Conservation (phyloP, 345 rosid genomes). For the Diplotaxis tenuifolia region DNA sequence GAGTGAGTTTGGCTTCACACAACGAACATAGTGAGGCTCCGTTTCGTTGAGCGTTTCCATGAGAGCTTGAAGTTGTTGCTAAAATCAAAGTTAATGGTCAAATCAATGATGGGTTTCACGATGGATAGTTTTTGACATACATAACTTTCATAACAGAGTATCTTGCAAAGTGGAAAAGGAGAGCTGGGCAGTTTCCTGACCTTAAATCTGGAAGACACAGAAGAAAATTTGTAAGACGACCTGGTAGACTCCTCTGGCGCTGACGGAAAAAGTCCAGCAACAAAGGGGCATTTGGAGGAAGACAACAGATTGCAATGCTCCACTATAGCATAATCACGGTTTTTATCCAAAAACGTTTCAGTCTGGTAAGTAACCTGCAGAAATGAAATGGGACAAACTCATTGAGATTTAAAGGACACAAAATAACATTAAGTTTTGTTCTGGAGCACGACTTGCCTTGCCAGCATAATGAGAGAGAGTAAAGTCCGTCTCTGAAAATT, state of each 20-base stretch:
- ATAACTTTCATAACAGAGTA: background rate
- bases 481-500: conserved; percentile 96
- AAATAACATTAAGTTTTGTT: conserved; percentile 14
- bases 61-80: conserved; percentile 99
- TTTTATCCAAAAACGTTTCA: conserved; percentile 84
- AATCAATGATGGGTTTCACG: background rate
- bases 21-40: conserved; percentile 96
- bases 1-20: conserved; percentile 96
- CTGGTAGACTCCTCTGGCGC: conserved; percentile 68
- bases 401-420: conserved; percentile 24
- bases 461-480: conserved; percentile 95
- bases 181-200: conserved; percentile 36
- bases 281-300: conserved; percentile 81
- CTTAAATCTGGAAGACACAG: conserved; percentile 94
- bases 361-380: conserved; percentile 91
- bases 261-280: conserved; percentile 75
- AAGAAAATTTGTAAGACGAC: conserved; percentile 97
- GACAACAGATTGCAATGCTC: conserved; percentile 91
- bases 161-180: conserved; percentile 8
- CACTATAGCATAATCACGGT: conserved; percentile 92
- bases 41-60: conserved; percentile 94
- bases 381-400: conserved; percentile 14
- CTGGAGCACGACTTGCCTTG: conserved; percentile 62
- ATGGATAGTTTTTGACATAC: conserved; percentile 10
- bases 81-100: conserved; percentile 25